Conservation (phyloP, 164 flowering plant species). For the Aristolochia fimbriata region DNA sequence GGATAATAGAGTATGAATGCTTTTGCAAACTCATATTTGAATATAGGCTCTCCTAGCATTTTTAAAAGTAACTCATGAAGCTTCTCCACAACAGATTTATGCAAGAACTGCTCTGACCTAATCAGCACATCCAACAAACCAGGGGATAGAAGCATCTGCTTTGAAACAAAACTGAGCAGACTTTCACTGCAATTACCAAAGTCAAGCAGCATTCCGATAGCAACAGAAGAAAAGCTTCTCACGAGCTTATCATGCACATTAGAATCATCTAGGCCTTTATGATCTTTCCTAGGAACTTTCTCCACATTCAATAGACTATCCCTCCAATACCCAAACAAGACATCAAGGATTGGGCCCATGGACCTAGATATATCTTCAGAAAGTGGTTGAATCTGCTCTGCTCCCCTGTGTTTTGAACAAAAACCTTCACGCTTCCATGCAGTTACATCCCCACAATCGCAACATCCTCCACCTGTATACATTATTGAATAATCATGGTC, state of each 20-base stretch:
- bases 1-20: constrained; percentile 67
- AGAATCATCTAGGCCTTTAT: constrained; percentile 14
- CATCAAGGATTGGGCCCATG: constrained; percentile 65
- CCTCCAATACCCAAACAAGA: constrained; percentile 54
- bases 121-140: constrained; percentile 68
- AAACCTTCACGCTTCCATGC: constrained; percentile 98
- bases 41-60: constrained; percentile 76
- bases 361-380: constrained; percentile 46
- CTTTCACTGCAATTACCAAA: constrained; percentile 83
- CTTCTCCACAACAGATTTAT: constrained; percentile 30
- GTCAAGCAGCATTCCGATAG: constrained; percentile 81
- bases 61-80: constrained; percentile 81
- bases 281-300: constrained; percentile 14
- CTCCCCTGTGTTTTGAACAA: constrained; percentile 89
- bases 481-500: constrained; percentile 83
- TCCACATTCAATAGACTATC: constrained; percentile 36
- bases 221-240: constrained; percentile 40
- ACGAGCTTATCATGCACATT: constrained; percentile 23
- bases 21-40: constrained; percentile 88
- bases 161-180: constrained; percentile 78
- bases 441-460: constrained; percentile 97
- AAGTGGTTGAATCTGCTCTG: constrained; percentile 84
- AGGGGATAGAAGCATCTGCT: constrained; percentile 29
- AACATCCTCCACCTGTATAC: constrained; percentile 90
- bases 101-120: constrained; percentile 65